These are phyloP conservation scores for Stemphylium lycopersici DNA, from an alignment of 2,329 filamentous ascomycete species.

Conservation along the genomic window DNA sequence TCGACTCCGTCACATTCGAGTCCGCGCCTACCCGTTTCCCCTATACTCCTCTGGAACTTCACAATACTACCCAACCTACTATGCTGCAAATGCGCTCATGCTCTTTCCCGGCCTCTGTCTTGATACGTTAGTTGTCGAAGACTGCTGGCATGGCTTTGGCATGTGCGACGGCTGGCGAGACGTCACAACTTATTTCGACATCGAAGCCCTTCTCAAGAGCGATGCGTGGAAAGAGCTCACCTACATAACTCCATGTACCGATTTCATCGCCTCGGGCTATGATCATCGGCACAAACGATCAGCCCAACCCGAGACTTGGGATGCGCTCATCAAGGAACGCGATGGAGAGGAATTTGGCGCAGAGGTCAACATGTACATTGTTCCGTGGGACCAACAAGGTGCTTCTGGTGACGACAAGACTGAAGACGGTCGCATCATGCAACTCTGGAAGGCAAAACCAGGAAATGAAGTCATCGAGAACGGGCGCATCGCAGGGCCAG, in stretches of 20 bases:
- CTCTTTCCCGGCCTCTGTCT: slow-evolving; percentile 43
- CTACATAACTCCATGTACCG: slow-evolving; percentile 43
- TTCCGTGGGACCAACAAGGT: slow-evolving; percentile 22
- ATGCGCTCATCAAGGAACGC: slow-evolving; percentile 36
- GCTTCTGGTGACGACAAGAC: slow-evolving; percentile 20
- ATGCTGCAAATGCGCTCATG: slow-evolving; percentile 38
- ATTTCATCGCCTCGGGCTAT: slow-evolving; percentile 44
- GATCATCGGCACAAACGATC: slow-evolving; percentile 36
- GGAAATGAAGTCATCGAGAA: slow-evolving; percentile 41
- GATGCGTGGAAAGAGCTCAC: slow-evolving; percentile 43
- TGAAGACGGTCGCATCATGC: slow-evolving; percentile 28
- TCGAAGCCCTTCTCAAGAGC: slow-evolving; percentile 40
- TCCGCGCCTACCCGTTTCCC: slow-evolving; percentile 44
- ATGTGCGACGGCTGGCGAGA: slow-evolving; percentile 43
- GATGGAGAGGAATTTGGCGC: slow-evolving; percentile 40
- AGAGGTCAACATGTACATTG: slow-evolving; percentile 43
- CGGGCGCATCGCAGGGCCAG: slow-evolving; percentile 31
- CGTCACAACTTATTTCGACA: slow-evolving; percentile 44
- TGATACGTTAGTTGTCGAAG: slow-evolving; percentile 40
- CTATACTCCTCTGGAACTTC: slow-evolving; percentile 32
- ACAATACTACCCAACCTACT: slow-evolving; percentile 43
- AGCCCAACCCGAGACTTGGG: slow-evolving; percentile 41
- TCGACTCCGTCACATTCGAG: slow-evolving; percentile 39
- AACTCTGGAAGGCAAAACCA: slow-evolving; percentile 38
- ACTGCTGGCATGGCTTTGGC: slow-evolving; percentile 46